phyloP scores from a whole-genome alignment of 805 yeast species.

The Pichia deserticola region DNA sequence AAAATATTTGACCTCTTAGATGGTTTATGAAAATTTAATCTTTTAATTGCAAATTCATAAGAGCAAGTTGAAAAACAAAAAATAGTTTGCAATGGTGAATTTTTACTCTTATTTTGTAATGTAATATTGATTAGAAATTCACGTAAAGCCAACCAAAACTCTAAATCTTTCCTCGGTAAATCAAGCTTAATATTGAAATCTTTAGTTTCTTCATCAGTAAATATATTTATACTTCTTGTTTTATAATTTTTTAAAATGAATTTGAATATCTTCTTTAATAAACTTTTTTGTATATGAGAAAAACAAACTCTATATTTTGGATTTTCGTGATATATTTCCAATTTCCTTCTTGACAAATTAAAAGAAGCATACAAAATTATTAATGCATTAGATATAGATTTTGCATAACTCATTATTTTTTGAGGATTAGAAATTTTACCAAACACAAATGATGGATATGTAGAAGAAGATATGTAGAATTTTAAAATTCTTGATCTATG shows the following conservation, averaged over 20 bases:
- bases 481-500: background rate
- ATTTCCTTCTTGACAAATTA: background rate
- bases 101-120: background rate
- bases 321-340: background rate
- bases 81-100: slow-evolving; percentile 2
- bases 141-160: background rate
- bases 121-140: background rate
- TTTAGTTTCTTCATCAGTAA: background rate
- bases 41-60: background rate
- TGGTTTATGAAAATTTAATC: slow-evolving; percentile 1
- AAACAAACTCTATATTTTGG: slow-evolving; percentile 2
- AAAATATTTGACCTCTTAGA: background rate
- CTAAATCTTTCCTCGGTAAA: background rate
- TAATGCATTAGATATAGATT: background rate
- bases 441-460: background rate
- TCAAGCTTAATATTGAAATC: background rate
- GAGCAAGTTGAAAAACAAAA: slow-evolving; percentile 1
- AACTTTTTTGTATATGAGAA: background rate
- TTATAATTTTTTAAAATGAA: background rate
- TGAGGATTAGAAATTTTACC: background rate
- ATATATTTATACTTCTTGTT: no score
- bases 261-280: background rate
- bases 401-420: background rate
- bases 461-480: slow-evolving; percentile 1
- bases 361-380: background rate